Percentiles rank a stretch among this genome's conserved stretches.
These are phyloP conservation scores for Loxodes magnus DNA, from an alignment of 73 alveolate species.

Conservation along the genomic window DNA sequence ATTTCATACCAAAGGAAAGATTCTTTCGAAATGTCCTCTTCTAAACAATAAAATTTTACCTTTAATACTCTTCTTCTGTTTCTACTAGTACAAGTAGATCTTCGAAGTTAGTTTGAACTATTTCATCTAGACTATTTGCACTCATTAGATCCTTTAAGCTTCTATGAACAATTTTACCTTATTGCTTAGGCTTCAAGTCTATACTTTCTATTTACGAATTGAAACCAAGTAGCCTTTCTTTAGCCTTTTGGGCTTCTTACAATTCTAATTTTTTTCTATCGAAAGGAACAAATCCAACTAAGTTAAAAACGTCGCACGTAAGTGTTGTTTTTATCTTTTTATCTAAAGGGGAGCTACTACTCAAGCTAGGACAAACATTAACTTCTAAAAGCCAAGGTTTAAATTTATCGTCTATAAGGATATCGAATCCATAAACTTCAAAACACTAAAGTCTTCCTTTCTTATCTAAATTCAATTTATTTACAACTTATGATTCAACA, in stretches of 20 bases:
- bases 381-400: constrained; percentile 92
- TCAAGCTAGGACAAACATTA: constrained; percentile 81
- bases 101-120: constrained; percentile 11
- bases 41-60: no score
- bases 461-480: constrained; percentile 17
- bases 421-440: constrained; percentile 92
- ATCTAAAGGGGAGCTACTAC: constrained; percentile 77
- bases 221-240: no score
- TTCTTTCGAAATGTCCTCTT: constrained; percentile 39
- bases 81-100: constrained; percentile 20
- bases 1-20: constrained; percentile 53
- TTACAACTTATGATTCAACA: constrained; percentile 54
- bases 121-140: constrained; percentile 1
- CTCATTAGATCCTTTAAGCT: constrained; percentile 6
- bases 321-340: constrained; percentile 71
- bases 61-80: constrained; percentile 23
- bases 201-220: no score
- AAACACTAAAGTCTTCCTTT: constrained; percentile 55
- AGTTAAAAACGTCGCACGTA: constrained; percentile 59
- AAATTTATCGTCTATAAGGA: constrained; percentile 61
- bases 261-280: constrained; percentile 51
- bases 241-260: no score
- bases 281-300: constrained; percentile 70
- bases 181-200: not conserved
- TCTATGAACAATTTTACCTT: not conserved